Evolutionary conservation across 306 rosid genomes (phyloP), one percentile per base, ranked within the genome.

Genomic region (Amphicarpaea edgeworthii): DNA sequence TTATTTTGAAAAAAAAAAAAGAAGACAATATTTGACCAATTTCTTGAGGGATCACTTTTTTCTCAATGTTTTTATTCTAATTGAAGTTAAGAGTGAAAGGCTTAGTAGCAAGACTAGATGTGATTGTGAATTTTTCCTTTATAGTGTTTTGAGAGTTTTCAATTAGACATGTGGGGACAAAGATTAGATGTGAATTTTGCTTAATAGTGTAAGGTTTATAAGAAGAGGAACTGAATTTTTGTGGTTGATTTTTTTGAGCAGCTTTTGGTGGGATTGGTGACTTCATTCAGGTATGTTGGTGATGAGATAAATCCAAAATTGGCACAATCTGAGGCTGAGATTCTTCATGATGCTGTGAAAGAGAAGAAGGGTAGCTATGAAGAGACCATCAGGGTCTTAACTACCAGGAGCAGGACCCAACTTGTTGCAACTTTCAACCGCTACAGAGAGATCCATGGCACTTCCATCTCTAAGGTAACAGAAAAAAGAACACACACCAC

Each of bases 321-420:
- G 23, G 91, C 91, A 1, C 78, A 86, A 67, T 20, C 79, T 2
- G 98, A 93, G 74, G 89, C 96, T 77, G 91, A 72, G 30, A 87
- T 89, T 63, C 88, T 93, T 80, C 90, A 87, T 26, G 82, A 86
- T n/a, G 88, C 91, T 57, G 85, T 90, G 85, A 90, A 93, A 66
- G 88, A 84, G 75, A 90, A 87, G 76, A 79, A 75, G 26, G 82
- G 85, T 32, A 76, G 81, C 43, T 68, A 70, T 68, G 98, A 89
- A 50, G 98, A 93, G 79, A 82, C 88, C 24, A 80, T 89, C 11
- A 86, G 95, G 84, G 82, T 89, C 76, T 71, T 90, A 34, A 89
- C 82, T 38, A 91, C 97, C 26, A 89, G 95, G 79, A 89, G 97
- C 87, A 91, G 81, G 82, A 77, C 82, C 0, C 85, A 82, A 9